A percentile compares a stretch with the other conserved stretches of the same genome.
phyloP scores from a whole-genome alignment of 2,329 filamentous ascomycete species.

The Alternaria alternata region DNA sequence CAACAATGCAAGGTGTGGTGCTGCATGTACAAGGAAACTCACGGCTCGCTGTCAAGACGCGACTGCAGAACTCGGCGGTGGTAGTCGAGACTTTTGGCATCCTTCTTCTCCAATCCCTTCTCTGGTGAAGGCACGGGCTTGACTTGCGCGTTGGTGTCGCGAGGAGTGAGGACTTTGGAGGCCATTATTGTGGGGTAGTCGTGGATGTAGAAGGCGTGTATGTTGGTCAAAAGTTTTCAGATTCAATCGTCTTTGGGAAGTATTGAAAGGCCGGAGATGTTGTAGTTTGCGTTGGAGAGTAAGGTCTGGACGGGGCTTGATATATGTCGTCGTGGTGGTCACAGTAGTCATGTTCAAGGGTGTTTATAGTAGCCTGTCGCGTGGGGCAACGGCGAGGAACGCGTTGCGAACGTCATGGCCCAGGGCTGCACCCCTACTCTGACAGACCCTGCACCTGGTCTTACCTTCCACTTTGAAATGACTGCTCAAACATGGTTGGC shows the following conservation, averaged over 20 bases:
- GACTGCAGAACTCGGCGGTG: slow-evolving; percentile 78
- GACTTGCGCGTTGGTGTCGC: slow-evolving; percentile 68
- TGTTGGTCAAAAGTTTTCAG: neutral
- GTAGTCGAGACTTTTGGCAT: slow-evolving; percentile 69
- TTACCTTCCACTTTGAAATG: neutral
- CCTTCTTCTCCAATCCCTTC: slow-evolving; percentile 27
- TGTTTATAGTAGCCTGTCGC: slow-evolving; percentile 21
- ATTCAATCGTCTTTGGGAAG: neutral
- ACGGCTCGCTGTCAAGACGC: slow-evolving; percentile 74
- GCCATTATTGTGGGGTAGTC: slow-evolving; percentile 57
- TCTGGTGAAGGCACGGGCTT: slow-evolving; percentile 35
- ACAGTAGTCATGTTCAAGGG: slow-evolving; percentile 8
- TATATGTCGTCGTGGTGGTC: slow-evolving; percentile 11
- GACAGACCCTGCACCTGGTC: neutral
- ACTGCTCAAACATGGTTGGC: slow-evolving; percentile 4
- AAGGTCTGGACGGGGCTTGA: neutral
- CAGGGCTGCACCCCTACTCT: slow-evolving; percentile 10
- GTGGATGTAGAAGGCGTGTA: neutral
- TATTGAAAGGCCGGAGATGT: neutral
- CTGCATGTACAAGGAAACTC: slow-evolving; percentile 43
- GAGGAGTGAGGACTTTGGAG: slow-evolving; percentile 68
- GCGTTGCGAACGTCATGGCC: slow-evolving; percentile 17
- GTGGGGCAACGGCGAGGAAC: slow-evolving; percentile 23
- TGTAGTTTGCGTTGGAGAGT: neutral
- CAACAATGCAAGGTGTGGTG: slow-evolving; percentile 16